A percentile compares a stretch with the other conserved stretches of the same genome.
These are phyloP conservation scores for grape (Vitis vinifera) DNA, from an alignment of 164 flowering plant species.

Conservation along the genomic window DNA sequence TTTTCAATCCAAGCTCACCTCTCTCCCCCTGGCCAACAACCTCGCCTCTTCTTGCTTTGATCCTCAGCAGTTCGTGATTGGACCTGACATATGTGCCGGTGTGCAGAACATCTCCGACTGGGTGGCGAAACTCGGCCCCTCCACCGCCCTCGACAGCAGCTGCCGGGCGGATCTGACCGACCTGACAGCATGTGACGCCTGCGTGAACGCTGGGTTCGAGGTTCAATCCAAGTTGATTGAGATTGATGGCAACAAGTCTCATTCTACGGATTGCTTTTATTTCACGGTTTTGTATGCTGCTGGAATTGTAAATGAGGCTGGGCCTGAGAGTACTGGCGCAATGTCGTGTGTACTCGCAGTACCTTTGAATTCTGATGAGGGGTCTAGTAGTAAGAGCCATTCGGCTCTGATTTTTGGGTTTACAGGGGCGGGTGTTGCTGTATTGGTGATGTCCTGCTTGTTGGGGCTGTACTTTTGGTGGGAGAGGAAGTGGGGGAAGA, in stretches of 20 bases:
- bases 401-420: slow-evolving; percentile 33
- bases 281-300: slow-evolving; percentile 70
- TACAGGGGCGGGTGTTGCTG: slow-evolving; percentile 50
- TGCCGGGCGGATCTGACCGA: slow-evolving; percentile 55
- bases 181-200: slow-evolving; percentile 49
- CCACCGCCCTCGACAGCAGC: slow-evolving; percentile 40
- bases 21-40: slow-evolving; percentile 35
- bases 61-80: slow-evolving; percentile 42
- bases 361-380: slow-evolving; percentile 5
- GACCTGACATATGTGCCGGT: slow-evolving; percentile 45
- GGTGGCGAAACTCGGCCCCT: slow-evolving; percentile 38
- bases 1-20: slow-evolving; percentile 42
- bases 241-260: slow-evolving; percentile 52
- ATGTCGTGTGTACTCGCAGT: slow-evolving; percentile 53
- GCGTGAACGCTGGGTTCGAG: slow-evolving; percentile 47
- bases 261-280: slow-evolving; percentile 54
- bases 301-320: slow-evolving; percentile 56
- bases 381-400: slow-evolving; percentile 11
- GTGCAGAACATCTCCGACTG: slow-evolving; percentile 53
- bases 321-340: slow-evolving; percentile 57
- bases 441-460: slow-evolving; percentile 30
- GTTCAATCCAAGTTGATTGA: slow-evolving; percentile 37
- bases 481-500: slow-evolving; percentile 26
- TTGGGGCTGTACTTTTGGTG: slow-evolving; percentile 44
- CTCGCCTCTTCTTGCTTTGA: slow-evolving; percentile 45